Percentiles rank a stretch among this genome's conserved stretches.
phyloP scores from a whole-genome alignment of 257 asterid genomes.

The Solanum rostratum region DNA sequence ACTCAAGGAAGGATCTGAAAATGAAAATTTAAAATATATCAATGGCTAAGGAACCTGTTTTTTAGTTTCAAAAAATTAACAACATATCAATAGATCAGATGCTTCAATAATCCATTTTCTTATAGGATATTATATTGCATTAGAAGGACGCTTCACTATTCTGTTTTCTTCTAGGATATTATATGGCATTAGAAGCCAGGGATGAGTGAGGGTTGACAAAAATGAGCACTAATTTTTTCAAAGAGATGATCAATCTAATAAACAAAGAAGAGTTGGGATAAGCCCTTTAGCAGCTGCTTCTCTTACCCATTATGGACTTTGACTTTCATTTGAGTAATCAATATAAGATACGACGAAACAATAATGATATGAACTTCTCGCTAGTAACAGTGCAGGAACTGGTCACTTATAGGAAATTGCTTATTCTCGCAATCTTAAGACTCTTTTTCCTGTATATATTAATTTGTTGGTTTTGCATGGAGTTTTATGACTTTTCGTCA shows the following conservation, averaged over 20 bases:
- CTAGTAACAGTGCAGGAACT: neutral
- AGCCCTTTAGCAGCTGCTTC: neutral
- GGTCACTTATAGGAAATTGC: neutral
- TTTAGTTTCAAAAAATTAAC: neutral
- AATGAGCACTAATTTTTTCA: neutral
- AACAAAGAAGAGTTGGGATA: neutral
- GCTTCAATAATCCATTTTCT: neutral
- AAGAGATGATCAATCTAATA: neutral
- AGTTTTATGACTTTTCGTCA: neutral
- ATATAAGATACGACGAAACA: neutral
- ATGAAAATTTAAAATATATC: constrained; percentile 2
- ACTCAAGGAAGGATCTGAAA: constrained; percentile 70
- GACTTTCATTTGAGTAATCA: neutral
- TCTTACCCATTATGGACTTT: neutral
- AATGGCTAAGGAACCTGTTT: neutral
- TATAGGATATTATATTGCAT: neutral
- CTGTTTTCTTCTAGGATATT: neutral
- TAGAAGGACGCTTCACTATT: neutral
- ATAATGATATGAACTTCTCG: neutral
- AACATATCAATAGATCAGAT: neutral
- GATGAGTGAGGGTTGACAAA: neutral
- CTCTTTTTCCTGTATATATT: neutral
- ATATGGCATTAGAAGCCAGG: neutral
- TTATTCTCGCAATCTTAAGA: neutral
- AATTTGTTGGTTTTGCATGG: neutral